phyloP scores from a whole-genome alignment of 257 asterid genomes.

The Leptodermis oblonga region DNA sequence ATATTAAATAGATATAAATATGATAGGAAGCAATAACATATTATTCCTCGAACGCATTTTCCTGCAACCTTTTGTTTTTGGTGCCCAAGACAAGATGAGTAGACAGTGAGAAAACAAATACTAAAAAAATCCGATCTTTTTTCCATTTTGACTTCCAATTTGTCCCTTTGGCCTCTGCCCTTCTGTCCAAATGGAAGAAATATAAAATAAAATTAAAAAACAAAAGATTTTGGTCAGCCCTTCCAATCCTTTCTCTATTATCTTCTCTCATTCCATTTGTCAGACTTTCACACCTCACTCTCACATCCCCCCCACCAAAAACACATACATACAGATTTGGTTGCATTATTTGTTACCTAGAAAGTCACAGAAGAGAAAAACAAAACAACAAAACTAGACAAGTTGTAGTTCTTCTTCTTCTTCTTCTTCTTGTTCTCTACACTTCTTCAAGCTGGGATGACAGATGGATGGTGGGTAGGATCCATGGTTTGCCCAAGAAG shows the following conservation, averaged over 20 bases:
- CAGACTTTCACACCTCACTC: slow-evolving; percentile 18
- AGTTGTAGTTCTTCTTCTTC: too few species aligned
- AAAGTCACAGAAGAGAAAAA: too few species aligned
- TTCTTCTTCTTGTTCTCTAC: too few species aligned
- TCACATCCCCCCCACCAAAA: slow-evolving; percentile 6
- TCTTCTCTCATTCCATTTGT: slow-evolving; percentile 20
- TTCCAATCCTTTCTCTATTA: not conserved
- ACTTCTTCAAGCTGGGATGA: too few species aligned
- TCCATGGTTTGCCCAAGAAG: not conserved
- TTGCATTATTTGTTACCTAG: too few species aligned
- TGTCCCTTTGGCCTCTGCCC: slow-evolving; percentile 1
- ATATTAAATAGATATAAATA: not conserved
- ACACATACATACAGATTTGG: not conserved
- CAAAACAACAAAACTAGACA: slow-evolving; percentile 2
- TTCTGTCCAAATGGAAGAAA: too few species aligned
- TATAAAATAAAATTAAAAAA: not conserved
- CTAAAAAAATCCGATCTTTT: not conserved
- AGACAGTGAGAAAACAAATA: not conserved
- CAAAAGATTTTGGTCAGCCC: slow-evolving; percentile 7
- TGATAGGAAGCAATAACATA: not conserved
- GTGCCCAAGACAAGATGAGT: not conserved
- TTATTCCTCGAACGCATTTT: not conserved
- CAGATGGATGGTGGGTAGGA: too few species aligned
- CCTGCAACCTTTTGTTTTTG: not conserved
- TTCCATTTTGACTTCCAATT: slow-evolving; percentile 3